Percentiles rank a stretch among this genome's conserved stretches.
Evolutionary conservation across 192 early-diverging fungal species (phyloP).

Genomic region (Kickxella alabastrina): DNA sequence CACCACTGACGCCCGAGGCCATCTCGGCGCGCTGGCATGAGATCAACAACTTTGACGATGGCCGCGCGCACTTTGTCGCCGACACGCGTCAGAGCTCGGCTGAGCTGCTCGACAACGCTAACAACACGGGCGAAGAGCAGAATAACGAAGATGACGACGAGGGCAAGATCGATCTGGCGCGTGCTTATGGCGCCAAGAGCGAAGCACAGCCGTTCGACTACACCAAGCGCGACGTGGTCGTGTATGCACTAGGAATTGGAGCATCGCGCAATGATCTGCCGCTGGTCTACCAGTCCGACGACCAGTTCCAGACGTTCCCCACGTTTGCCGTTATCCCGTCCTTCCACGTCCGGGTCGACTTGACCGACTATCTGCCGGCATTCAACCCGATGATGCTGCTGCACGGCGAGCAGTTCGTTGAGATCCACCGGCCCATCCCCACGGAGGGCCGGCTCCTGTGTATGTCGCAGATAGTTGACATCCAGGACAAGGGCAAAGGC

Average conservation of each 20-base stretch:
- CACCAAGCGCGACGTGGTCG: constrained; percentile 83
- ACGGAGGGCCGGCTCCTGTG: constrained; percentile 76
- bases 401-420: constrained; percentile 97
- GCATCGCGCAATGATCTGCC: constrained; percentile 79
- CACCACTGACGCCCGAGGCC: constrained; percentile 78
- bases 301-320: constrained; percentile 81
- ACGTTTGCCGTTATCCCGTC: constrained; percentile 89
- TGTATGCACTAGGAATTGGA: constrained; percentile 95
- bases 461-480: constrained; percentile 77
- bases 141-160: constrained; percentile 45
- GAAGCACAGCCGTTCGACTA: constrained; percentile 64
- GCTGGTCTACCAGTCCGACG: constrained; percentile 90
- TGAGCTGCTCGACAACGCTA: constrained; percentile 57
- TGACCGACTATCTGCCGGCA: constrained; percentile 59
- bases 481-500: constrained; percentile 97
- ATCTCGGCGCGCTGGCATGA: constrained; percentile 72
- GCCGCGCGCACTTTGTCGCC: constrained; percentile 80
- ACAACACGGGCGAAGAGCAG: constrained; percentile 10
- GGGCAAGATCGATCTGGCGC: constrained; percentile 60
- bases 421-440: constrained; percentile 81
- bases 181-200: constrained; percentile 57
- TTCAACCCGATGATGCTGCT: constrained; percentile 95
- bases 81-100: constrained; percentile 40
- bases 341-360: constrained; percentile 61
- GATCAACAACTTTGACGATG: constrained; percentile 93